Conservation (phyloP, 371 early-diverging fungal species). For the Capillidium rhysosporum region DNA sequence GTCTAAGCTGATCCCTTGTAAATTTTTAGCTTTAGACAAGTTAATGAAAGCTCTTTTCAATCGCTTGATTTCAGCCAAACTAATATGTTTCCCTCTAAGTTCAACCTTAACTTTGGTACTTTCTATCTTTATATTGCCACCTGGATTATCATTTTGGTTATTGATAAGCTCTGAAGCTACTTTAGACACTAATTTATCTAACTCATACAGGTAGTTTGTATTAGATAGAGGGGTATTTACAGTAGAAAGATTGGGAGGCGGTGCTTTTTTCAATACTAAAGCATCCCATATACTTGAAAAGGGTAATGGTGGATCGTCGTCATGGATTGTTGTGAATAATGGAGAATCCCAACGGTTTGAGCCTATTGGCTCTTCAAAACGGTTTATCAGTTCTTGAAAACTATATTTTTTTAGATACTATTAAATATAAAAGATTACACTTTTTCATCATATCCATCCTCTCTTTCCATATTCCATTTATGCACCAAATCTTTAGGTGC, state of each 20-base stretch:
- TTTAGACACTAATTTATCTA: slow-evolving; percentile 62
- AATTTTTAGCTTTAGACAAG: slow-evolving; percentile 66
- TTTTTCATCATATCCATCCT: slow-evolving; percentile 25
- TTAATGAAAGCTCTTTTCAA: slow-evolving; percentile 65
- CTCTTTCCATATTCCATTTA: slow-evolving; percentile 36
- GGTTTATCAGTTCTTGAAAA: slow-evolving; percentile 65
- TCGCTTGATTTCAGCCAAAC: slow-evolving; percentile 62
- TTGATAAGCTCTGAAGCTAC: slow-evolving; percentile 59
- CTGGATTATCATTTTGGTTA: slow-evolving; percentile 46
- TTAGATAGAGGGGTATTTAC: slow-evolving; percentile 71
- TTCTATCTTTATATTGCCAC: slow-evolving; percentile 3
- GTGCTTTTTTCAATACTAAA: slow-evolving; percentile 46
- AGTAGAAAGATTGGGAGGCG: slow-evolving; percentile 67
- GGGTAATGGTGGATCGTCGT: slow-evolving; percentile 29
- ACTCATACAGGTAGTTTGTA: slow-evolving; percentile 75
- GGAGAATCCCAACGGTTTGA: slow-evolving; percentile 90
- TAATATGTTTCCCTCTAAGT: slow-evolving; percentile 50
- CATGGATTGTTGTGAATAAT: slow-evolving; percentile 61
- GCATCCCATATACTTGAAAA: slow-evolving; percentile 52
- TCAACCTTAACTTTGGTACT: slow-evolving; percentile 12
- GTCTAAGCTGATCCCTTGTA: slow-evolving; percentile 28
- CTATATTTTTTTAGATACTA: slow-evolving; percentile 11
- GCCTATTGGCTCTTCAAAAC: slow-evolving; percentile 90
- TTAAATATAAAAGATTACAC: slow-evolving; percentile 17
- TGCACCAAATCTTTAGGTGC: slow-evolving; percentile 35